Percentiles rank a stretch among this genome's conserved stretches.
These are phyloP conservation scores for Hygrocybe punicea DNA, from an alignment of 768 basidiomycete genomes.

Conservation along the genomic window DNA sequence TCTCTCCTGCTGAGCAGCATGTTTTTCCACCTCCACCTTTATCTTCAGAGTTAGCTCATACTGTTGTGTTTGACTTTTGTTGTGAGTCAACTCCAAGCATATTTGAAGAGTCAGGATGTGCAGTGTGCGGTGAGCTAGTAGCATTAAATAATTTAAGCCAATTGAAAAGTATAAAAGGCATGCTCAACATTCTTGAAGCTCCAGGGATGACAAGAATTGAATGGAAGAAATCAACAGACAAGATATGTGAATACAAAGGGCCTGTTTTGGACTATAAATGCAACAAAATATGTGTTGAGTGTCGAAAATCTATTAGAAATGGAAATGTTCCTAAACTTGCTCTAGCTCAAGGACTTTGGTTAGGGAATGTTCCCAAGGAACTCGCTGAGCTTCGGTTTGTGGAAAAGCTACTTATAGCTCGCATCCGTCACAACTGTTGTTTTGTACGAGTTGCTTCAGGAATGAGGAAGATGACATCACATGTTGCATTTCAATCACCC, in stretches of 20 bases:
- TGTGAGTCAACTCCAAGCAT: background rate
- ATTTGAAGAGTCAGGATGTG: conserved; percentile 30
- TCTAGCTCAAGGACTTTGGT: conserved; percentile 32
- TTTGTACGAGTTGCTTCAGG: conserved; percentile 25
- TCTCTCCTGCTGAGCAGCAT: conserved; percentile 1
- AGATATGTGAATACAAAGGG: conserved; percentile 12
- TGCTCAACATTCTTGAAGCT: conserved; percentile 4
- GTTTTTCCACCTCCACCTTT: conserved; percentile 3
- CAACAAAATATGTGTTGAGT: conserved; percentile 10
- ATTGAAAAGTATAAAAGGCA: conserved; percentile 6
- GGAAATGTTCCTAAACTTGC: conserved; percentile 10
- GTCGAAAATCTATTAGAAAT: conserved; percentile 3
- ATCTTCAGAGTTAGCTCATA: background rate
- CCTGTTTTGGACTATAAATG: conserved; percentile 16
- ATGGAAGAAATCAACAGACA: background rate
- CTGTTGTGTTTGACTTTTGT: conserved; percentile 2
- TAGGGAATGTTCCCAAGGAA: conserved; percentile 28
- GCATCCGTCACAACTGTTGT: conserved; percentile 25
- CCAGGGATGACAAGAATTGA: conserved; percentile 6
- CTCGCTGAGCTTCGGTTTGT: conserved; percentile 22
- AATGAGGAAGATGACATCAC: conserved; percentile 8
- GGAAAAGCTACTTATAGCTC: conserved; percentile 25
- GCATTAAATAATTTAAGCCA: conserved; percentile 1
- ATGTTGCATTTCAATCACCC: conserved; percentile 28
- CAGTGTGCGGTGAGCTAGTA: conserved; percentile 28